phyloP scores from a whole-genome alignment of 176 grass and related monocot species.

The Tuctoria greenei region DNA sequence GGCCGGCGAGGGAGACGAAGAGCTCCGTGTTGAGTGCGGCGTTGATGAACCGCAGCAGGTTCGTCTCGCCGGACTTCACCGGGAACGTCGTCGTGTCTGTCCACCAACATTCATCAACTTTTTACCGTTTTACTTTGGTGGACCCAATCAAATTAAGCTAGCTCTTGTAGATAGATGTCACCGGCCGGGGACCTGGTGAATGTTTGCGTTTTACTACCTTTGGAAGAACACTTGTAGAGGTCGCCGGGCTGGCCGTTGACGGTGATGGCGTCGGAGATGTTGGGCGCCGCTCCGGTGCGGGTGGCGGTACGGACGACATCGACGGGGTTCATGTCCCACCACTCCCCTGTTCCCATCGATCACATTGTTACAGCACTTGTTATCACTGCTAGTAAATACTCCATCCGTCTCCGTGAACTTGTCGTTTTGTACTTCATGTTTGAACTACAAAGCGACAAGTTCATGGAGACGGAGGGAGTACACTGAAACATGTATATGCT shows the following conservation, averaged over 20 bases:
- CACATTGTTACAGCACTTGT: too few relatives aligned
- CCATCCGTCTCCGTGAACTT: too few relatives aligned
- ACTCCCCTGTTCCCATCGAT: conserved; percentile 55
- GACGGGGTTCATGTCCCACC: conserved; percentile 89
- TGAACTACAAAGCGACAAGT: too few relatives aligned
- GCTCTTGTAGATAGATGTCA: too few relatives aligned
- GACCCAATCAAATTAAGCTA: too few relatives aligned
- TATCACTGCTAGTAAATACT: too few relatives aligned
- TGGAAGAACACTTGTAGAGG: conserved; percentile 76
- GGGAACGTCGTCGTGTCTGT: conserved; percentile 58
- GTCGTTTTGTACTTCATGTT: too few relatives aligned
- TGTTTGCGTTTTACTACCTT: conserved; percentile 4
- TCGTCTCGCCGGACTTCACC: conserved; percentile 80
- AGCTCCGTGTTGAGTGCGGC: conserved; percentile 85
- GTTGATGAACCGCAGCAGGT: conserved; percentile 85
- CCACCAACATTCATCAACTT: not conserved
- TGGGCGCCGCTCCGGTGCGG: conserved; percentile 66
- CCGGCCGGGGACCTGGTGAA: too few relatives aligned
- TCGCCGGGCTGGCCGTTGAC: conserved; percentile 93
- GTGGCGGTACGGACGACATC: conserved; percentile 75
- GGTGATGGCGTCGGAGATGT: conserved; percentile 85
- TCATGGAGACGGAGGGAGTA: too few relatives aligned
- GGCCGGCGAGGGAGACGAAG: conserved; percentile 70
- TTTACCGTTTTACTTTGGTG: not conserved
- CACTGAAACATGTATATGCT: too few relatives aligned